A percentile compares a stretch with the other conserved stretches of the same genome.
Evolutionary conservation across 352 stramenopile genomes (phyloP).

Genomic region (Pythium brachiatum): DNA sequence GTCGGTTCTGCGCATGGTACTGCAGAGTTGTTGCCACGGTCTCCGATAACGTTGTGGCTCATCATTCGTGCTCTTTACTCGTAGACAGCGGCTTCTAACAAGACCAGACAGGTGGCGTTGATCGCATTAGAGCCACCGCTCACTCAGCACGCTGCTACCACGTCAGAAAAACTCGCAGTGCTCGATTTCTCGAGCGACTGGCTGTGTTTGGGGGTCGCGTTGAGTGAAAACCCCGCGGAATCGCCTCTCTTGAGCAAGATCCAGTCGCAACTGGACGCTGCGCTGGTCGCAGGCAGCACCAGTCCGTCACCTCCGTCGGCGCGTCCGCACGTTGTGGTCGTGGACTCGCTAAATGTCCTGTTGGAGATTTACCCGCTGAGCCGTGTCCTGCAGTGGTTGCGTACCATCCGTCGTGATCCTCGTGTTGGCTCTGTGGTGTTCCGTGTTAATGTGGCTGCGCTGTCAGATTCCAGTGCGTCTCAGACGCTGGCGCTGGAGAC

Average conservation of each 20-base stretch:
- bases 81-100: conserved; percentile 19
- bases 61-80: not conserved
- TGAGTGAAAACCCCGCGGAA: conserved; percentile 11
- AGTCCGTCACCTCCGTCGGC: conserved; percentile 4
- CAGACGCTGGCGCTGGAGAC: conserved; percentile 36
- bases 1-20: conserved; percentile 43
- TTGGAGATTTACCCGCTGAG: conserved; percentile 47
- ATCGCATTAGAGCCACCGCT: conserved; percentile 11
- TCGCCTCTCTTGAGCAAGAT: conserved; percentile 32
- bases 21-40: not conserved
- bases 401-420: conserved; percentile 28
- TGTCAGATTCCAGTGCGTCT: not conserved
- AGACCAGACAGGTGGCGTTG: conserved; percentile 13
- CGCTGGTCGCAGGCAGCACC: conserved; percentile 9
- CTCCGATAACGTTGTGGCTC: not conserved
- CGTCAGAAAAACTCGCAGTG: conserved; percentile 35
- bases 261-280: conserved; percentile 26
- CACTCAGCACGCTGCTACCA: conserved; percentile 21
- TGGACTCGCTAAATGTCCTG: conserved; percentile 69
- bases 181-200: conserved; percentile 44
- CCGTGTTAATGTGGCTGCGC: conserved; percentile 41
- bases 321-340: conserved; percentile 47
- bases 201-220: conserved; percentile 14
- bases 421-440: conserved; percentile 44
- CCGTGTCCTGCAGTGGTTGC: conserved; percentile 44